phyloP scores from a whole-genome alignment of 129 eudicot genomes.

The Gnaphalium uliginosum region DNA sequence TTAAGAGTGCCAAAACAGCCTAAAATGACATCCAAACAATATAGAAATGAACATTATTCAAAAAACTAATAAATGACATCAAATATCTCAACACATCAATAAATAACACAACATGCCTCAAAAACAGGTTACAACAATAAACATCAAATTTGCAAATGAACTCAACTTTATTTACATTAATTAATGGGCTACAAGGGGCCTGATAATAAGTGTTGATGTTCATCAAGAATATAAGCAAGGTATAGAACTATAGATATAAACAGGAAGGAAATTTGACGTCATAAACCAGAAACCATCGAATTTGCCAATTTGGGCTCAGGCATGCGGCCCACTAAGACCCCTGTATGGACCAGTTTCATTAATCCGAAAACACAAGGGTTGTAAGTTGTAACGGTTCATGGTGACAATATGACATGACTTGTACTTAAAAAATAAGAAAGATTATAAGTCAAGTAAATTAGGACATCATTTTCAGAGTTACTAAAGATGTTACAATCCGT shows the following conservation, averaged over 20 bases:
- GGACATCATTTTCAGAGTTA: constrained; percentile 23
- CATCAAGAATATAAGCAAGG: background rate
- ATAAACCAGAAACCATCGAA: too few relatives aligned
- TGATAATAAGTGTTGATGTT: background rate
- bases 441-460: background rate
- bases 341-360: too few relatives aligned
- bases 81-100: background rate
- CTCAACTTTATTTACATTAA: too few relatives aligned
- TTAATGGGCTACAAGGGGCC: too few relatives aligned
- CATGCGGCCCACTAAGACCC: background rate
- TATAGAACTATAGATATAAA: too few relatives aligned
- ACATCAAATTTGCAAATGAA: background rate
- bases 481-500: constrained; percentile 11
- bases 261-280: too few relatives aligned
- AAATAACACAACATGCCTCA: background rate
- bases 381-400: too few relatives aligned
- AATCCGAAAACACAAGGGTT: too few relatives aligned
- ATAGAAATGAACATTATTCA: background rate
- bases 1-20: background rate
- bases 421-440: background rate
- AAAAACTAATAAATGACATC: too few relatives aligned
- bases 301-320: background rate
- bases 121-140: too few relatives aligned
- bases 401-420: too few relatives aligned
- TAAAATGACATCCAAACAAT: background rate